Evolutionary conservation across 176 grass and related monocot genomes (phyloP), one percentile per base, ranked within the genome.

Genomic region (Alopecurus myosuroides): DNA sequence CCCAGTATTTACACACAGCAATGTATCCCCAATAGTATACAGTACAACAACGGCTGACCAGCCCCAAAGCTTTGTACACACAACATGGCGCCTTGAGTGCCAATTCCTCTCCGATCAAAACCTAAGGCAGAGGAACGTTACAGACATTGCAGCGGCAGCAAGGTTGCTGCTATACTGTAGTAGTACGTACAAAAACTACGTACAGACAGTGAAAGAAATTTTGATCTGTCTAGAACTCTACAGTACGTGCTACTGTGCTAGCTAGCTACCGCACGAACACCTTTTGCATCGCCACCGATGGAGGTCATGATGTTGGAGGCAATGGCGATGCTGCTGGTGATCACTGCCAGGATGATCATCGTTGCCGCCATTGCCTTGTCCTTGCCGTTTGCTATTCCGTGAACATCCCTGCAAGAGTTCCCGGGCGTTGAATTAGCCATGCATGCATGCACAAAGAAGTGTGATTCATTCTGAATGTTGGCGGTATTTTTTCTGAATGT

Each of bases 301-400:
- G 84, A 87, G 77, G 46, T 95, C 80, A 92, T 89, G 44, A 98
- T 58, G 82, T 94, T 99, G 31, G 93, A 94, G 57, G 83, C 87
- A 36, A 99, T 95, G 70, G 93, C 97, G 78, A 99, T 91, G 64
- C 72, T 88, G 82, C 93, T 99, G 13, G 93, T 92, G 36, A 92
- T 87, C 20, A 94, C 87, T 2, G 97, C 97, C 28, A 95, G 65
- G 77, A 65, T n/a, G 50, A 98, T 86, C 97, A 98, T 98, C 4
- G 35, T 85, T 8, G 80, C 86, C 7, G 97, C 97, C 60, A 96
- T 28, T 72, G 70, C 74, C 55, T 89, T 96, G 78, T 99, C 91
- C 58, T 82, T 99, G 64, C 30, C 70, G 31, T 85, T 91, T 1
- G 93, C 80, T 84, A 95, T 92, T 3, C 97, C 91, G 10, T 94